phyloP scores from a whole-genome alignment of 345 rosid species.

The Gynandropsis gynandra region DNA sequence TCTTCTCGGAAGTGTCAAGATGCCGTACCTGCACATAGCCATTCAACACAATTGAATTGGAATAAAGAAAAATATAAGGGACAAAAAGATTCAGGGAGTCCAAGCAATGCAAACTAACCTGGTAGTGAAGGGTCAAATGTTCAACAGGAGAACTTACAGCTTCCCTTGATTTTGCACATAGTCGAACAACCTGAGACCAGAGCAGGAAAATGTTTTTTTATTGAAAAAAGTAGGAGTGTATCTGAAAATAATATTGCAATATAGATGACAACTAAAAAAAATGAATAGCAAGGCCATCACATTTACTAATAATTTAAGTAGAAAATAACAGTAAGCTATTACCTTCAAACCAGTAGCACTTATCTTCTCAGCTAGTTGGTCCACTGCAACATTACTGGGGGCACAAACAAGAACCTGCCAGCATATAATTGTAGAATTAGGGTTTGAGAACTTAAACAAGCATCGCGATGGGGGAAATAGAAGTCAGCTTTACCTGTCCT shows the following conservation, averaged over 20 bases:
- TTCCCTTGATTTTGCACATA: conserved; percentile 99
- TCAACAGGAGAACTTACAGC: conserved; percentile 99
- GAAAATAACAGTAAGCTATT: neutral
- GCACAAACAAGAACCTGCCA: conserved; percentile 93
- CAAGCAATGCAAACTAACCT: conserved; percentile 45
- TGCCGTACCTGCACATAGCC: conserved; percentile 70
- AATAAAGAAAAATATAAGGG: conserved; percentile 6
- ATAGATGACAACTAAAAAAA: conserved; percentile 13
- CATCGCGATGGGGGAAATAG: conserved; percentile 3
- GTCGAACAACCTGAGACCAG: conserved; percentile 70
- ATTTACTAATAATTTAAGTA: conserved; percentile 4
- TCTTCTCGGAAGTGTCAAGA: conserved; percentile 99
- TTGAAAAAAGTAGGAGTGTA: neutral
- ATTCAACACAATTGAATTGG: conserved; percentile 7
- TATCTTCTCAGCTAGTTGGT: conserved; percentile 98
- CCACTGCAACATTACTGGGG: conserved; percentile 99
- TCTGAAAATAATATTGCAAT: neutral
- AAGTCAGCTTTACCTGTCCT: conserved; percentile 60
- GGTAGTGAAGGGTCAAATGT: conserved; percentile 98
- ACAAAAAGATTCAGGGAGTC: conserved; percentile 10
- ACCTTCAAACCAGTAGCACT: conserved; percentile 99
- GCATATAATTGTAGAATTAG: conserved; percentile 6
- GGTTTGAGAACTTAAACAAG: conserved; percentile 3
- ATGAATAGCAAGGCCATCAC: conserved; percentile 12
- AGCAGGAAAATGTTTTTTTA: conserved; percentile 1